A percentile compares a stretch with the other conserved stretches of the same genome.
Evolutionary conservation across 2,329 filamentous ascomycete genomes (phyloP).

Genomic region (Pseudophaeomoniella oleicola): DNA sequence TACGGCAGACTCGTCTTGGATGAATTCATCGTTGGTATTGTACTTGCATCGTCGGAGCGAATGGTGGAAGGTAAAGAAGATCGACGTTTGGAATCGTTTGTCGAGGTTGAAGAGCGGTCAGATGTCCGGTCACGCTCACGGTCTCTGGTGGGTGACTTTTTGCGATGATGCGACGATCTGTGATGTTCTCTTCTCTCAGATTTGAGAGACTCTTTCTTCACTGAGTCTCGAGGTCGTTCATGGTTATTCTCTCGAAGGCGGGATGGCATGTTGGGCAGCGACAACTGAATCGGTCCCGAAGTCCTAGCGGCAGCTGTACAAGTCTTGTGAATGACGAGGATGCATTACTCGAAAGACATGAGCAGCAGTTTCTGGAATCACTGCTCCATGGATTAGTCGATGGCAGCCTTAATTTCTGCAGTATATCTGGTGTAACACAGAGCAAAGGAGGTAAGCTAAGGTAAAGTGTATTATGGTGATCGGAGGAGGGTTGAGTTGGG

Average conservation of each 20-base stretch:
- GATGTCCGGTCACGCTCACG: slow-evolving; percentile 5
- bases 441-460: too few species aligned
- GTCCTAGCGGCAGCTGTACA: too few species aligned
- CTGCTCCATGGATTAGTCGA: too few species aligned
- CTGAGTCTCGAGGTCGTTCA: not conserved
- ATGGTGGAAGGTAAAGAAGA: slow-evolving; percentile 14
- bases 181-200: slow-evolving; percentile 7
- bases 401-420: too few species aligned
- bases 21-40: slow-evolving; percentile 5
- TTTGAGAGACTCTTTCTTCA: slow-evolving; percentile 2
- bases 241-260: slow-evolving; percentile 1
- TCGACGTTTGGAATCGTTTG: slow-evolving; percentile 11
- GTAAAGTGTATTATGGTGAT: too few species aligned
- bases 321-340: too few species aligned
- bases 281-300: too few species aligned
- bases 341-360: too few species aligned
- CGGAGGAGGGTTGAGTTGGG: too few species aligned
- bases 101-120: slow-evolving; percentile 9
- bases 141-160: slow-evolving; percentile 6
- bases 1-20: slow-evolving; percentile 49
- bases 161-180: slow-evolving; percentile 7
- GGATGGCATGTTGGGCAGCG: slow-evolving; percentile 1
- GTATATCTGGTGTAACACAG: too few species aligned
- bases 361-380: too few species aligned
- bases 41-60: slow-evolving; percentile 5